Percentiles rank a stretch among this genome's conserved stretches.
phyloP scores from a whole-genome alignment of 345 rosid genomes.

The Murraya paniculata region DNA sequence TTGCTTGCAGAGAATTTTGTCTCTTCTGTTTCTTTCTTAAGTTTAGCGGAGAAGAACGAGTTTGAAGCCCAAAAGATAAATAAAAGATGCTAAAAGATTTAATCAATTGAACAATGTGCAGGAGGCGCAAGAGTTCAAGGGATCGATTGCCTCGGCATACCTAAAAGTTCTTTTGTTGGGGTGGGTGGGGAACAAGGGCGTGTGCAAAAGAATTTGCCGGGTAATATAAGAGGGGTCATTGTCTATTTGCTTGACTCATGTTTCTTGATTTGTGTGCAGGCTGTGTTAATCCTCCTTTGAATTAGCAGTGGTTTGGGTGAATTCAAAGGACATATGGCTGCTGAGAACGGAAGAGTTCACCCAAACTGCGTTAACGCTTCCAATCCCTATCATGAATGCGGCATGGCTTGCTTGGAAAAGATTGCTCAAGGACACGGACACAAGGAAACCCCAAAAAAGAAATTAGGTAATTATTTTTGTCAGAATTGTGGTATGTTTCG shows the following conservation, averaged over 20 bases:
- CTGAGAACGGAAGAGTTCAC: conserved; percentile 33
- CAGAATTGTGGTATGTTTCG: neutral
- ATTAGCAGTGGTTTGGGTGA: conserved; percentile 8
- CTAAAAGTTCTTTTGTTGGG: too few species aligned
- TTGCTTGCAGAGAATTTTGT: neutral
- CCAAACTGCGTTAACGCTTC: conserved; percentile 48
- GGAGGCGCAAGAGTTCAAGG: neutral
- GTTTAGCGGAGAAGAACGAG: neutral
- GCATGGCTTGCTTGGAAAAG: conserved; percentile 49
- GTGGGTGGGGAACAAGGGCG: too few species aligned
- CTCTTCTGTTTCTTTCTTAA: neutral
- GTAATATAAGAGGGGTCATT: neutral
- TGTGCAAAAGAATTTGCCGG: neutral
- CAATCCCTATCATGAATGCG: conserved; percentile 66
- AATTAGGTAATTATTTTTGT: conserved; percentile 25
- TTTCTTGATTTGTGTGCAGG: neutral
- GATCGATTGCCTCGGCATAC: neutral
- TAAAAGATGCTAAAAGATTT: neutral
- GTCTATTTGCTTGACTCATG: neutral
- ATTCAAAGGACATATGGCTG: conserved; percentile 17
- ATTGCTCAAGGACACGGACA: conserved; percentile 35
- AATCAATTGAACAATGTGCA: neutral
- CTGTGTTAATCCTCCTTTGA: conserved; percentile 7
- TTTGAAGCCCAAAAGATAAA: neutral
- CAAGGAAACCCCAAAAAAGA: conserved; percentile 16